A percentile compares a stretch with the other conserved stretches of the same genome.
Conservation (phyloP, 345 rosid species). For the Kandelia obovata region DNA sequence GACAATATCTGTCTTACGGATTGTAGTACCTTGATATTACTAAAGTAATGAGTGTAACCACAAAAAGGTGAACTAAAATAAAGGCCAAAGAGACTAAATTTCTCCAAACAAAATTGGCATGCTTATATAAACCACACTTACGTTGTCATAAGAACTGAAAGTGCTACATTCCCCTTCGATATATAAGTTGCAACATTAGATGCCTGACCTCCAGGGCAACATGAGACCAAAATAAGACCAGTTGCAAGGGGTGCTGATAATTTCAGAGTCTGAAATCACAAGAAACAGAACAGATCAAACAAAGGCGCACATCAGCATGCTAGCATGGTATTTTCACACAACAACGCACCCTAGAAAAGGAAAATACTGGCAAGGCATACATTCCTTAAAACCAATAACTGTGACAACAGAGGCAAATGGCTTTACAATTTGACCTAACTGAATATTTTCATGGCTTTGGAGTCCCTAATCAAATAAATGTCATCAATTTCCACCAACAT, state of each 20-base stretch:
- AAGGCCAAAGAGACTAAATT: conserved; percentile 6
- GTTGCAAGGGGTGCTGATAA: conserved; percentile 96
- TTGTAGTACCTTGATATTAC: neutral
- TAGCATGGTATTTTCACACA: neutral
- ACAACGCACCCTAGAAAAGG: neutral
- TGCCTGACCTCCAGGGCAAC: conserved; percentile 99
- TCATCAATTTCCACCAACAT: neutral
- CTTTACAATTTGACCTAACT: neutral
- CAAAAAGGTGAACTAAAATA: neutral
- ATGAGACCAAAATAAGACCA: conserved; percentile 91
- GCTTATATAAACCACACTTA: conserved; percentile 28
- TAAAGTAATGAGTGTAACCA: neutral
- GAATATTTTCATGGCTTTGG: neutral
- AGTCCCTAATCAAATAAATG: neutral
- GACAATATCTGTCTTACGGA: too few species aligned
- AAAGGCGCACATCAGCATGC: neutral
- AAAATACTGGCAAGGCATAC: neutral
- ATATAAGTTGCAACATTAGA: conserved; percentile 95
- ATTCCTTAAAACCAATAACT: neutral
- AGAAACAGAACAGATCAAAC: conserved; percentile 10
- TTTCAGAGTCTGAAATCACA: conserved; percentile 59
- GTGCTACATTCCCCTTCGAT: conserved; percentile 94
- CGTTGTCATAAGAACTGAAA: conserved; percentile 99
- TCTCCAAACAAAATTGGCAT: conserved; percentile 6
- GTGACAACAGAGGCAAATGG: neutral